Conservation (phyloP, 1,284 basidiomycete species). For the Cryptococcus wingfieldii region DNA sequence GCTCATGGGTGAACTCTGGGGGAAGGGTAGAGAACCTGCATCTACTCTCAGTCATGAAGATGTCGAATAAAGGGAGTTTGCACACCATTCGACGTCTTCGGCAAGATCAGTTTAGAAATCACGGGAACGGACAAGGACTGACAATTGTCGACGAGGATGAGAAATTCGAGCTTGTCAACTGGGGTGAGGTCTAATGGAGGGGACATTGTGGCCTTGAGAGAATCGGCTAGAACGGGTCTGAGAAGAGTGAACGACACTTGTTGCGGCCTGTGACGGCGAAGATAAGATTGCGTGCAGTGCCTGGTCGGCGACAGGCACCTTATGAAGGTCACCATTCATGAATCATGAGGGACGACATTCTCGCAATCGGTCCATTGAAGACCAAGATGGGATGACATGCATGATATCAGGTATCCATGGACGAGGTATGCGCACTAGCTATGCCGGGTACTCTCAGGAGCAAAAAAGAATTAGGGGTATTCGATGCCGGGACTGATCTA, state of each 20-base stretch:
- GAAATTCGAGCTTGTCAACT: conserved; percentile 40
- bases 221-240: neutral
- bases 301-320: too few relatives aligned
- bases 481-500: neutral
- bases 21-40: conserved; percentile 46
- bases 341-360: too few relatives aligned
- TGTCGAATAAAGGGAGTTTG: neutral
- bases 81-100: conserved; percentile 23
- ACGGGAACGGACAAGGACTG: neutral
- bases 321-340: too few relatives aligned
- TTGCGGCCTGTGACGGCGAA: too few relatives aligned
- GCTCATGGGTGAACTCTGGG: conserved; percentile 68
- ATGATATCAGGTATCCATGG: neutral
- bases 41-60: neutral
- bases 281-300: too few relatives aligned
- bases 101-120: neutral
- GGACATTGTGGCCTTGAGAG: neutral
- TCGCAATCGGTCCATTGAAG: too few relatives aligned
- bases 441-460: too few relatives aligned
- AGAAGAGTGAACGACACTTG: neutral
- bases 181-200: conserved; percentile 12
- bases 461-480: neutral
- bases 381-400: too few relatives aligned
- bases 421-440: too few relatives aligned
- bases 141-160: conserved; percentile 42